A percentile compares a stretch with the other conserved stretches of the same genome.
Evolutionary conservation across 129 eudicot species (phyloP).

Genomic region (Silybum marianum): DNA sequence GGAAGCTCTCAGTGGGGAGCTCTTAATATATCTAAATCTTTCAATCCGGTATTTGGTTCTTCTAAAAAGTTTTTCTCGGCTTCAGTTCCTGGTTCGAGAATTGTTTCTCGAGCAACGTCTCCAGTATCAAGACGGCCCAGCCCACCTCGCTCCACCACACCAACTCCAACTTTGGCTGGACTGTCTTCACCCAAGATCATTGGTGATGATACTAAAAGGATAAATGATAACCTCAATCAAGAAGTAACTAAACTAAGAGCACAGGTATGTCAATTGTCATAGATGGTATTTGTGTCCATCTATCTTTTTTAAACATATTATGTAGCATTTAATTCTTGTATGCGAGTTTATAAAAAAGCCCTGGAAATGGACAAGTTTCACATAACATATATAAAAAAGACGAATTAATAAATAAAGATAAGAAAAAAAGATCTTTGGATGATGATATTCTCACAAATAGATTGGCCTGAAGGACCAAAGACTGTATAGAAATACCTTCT

Average conservation of each 20-base stretch:
- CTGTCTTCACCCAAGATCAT: constrained; percentile 43
- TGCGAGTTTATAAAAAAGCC: background rate
- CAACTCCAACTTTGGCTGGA: constrained; percentile 46
- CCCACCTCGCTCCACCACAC: constrained; percentile 48
- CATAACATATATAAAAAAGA: background rate
- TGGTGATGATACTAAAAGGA: constrained; percentile 45
- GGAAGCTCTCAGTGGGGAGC: constrained; percentile 55
- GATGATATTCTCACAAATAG: too few relatives aligned
- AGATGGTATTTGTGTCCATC: background rate
- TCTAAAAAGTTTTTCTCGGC: constrained; percentile 47
- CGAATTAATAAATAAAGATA: background rate
- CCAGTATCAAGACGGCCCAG: constrained; percentile 55
- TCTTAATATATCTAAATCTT: constrained; percentile 42
- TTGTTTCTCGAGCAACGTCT: constrained; percentile 70
- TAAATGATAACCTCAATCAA: constrained; percentile 53
- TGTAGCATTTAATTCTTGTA: background rate
- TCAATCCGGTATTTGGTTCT: constrained; percentile 46
- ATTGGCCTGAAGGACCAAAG: background rate
- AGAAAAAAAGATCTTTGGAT: too few relatives aligned
- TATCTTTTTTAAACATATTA: background rate
- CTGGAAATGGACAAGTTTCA: background rate
- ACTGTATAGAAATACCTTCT: background rate
- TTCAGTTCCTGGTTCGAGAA: constrained; percentile 68
- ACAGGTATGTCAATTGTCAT: constrained; percentile 57
- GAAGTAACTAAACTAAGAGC: constrained; percentile 64